Base-by-base conservation (phyloP, 2,329 filamentous ascomycete species). In the Pseudocercospora macadamiae region DNA sequence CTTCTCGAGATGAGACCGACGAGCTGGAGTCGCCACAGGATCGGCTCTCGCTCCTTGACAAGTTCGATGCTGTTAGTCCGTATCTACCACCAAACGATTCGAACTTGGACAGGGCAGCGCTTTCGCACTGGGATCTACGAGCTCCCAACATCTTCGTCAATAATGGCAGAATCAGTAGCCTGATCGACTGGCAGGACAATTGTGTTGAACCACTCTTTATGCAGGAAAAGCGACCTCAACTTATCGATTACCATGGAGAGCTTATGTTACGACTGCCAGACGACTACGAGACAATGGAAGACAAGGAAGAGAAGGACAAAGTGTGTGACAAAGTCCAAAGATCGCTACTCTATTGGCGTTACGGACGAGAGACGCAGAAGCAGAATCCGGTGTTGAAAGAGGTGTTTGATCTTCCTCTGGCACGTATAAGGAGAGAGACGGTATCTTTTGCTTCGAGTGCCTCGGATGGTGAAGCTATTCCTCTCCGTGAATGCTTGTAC, bases 121-220 rank as follows among this genome's bases (percentile, higher is more conserved):
- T 80, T 32, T 78, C 71, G 73, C 75, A 80, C 66, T 66, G 62
- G 28, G 75, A 78, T 65, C 63, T 79, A 23, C 72, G 74, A 61
- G 59, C 71, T 14, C 64, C 65, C 2, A 79, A 77, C 57, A 64
- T 79, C 21, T 78, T 78, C 59, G 69, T 77, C 25, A 30, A 74
- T n/a, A 60, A 70, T 21, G 64, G 66, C 36, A 64, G 62, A 42
- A 72, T 79, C 34, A 73, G 73, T 6, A 69, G 72, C 51, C 52
- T 80, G 4, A 78, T 80, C 52, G 75, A 80, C 64, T 79, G 76
- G 76, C 73, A 79, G 63, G 69, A 71, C 16, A 64, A 56, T 9
- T 77, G 71, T 64, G 49, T 61, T 12, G 64, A 61, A 9, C 70
- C 68, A 30, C 53, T 71, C 25, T 67, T 68, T 44, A 54, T 69